Conservation (phyloP, 768 basidiomycete genomes). For the Collybia sp. region DNA sequence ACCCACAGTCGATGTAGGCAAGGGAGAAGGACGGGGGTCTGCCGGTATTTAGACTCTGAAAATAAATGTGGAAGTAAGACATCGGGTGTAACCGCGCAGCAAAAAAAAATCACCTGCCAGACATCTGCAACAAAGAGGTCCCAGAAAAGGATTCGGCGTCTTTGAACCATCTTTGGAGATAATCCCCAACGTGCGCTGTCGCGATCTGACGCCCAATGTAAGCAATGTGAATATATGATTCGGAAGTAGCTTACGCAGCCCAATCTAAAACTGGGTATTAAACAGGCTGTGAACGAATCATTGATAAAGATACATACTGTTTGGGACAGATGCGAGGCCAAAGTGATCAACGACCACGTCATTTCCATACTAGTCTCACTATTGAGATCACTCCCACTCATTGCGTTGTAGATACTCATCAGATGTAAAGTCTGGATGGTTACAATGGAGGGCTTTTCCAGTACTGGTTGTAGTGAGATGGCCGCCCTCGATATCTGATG, state of each 20-base stretch:
- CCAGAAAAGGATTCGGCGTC: constrained; percentile 72
- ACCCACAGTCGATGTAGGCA: constrained; percentile 63
- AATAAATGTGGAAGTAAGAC: too few species aligned
- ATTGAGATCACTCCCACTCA: constrained; percentile 59
- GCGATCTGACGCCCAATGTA: constrained; percentile 52
- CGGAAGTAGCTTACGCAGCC: constrained; percentile 50
- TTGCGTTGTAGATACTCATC: constrained; percentile 64
- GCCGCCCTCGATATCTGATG: constrained; percentile 64
- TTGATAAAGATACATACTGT: constrained; percentile 38
- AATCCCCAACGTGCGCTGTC: constrained; percentile 64
- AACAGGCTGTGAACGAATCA: neutral
- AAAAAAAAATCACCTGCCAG: constrained; percentile 49
- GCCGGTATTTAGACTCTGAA: constrained; percentile 63
- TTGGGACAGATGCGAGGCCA: constrained; percentile 64
- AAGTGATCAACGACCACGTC: constrained; percentile 61
- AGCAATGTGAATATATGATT: too few species aligned
- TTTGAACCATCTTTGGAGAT: constrained; percentile 55
- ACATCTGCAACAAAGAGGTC: constrained; percentile 70
- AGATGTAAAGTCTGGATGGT: constrained; percentile 70
- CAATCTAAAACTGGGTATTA: constrained; percentile 38
- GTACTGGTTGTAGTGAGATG: constrained; percentile 59
- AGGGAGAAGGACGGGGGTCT: constrained; percentile 66
- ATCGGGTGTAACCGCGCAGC: neutral
- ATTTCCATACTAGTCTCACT: constrained; percentile 69
- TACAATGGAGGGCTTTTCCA: constrained; percentile 67